Evolutionary conservation across 306 rosid genomes (phyloP), one percentile per base, ranked within the genome.

Genomic region (Prinsepia uniflora): DNA sequence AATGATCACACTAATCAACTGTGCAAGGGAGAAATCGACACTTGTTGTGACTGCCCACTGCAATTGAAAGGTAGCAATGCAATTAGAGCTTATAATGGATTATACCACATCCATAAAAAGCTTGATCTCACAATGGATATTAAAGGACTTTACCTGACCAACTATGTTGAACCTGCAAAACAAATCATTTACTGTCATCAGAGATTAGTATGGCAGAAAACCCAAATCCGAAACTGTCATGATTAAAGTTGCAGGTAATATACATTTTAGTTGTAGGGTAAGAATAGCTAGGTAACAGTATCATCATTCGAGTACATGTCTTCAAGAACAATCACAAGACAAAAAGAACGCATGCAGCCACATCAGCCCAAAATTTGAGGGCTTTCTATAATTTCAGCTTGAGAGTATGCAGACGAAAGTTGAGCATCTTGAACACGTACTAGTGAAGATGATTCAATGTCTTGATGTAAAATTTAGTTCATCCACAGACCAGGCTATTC

Each of bases 21-120:
- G 81, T 44, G 98, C 98, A 63, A 90, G 94, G 59, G 98, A 94
- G 79, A 74, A 94, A 76, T 90, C 97, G 47, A 94, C 76, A 80
- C 98, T 94, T 22, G 98, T 89, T 68, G 97, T 90, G 64, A 86
- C 97, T 48, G 98, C 98, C 98, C 98, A 94, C 98, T 94, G 89
- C 89, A 88, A 77, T 72, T 61, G 69, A 75, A 86, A 84, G 70
- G 74, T 43, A 73, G 11, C 46, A 64, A 69, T 61, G 22, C 53
- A 55, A 76, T 81, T 73, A 70, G 77, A 69, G 67, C 44, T 58
- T 64, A 44, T 41, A 76, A 71, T 46, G 68, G 57, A 42, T 48
- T 17, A 60, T 22, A 10, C 58, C 65, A 70, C 54, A 73, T 48
- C 75, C 69, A 55, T 63, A 53, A 63, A 43, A 73, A 71, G 68